Base-by-base conservation (phyloP, 2,329 filamentous ascomycete genomes). In the Diplodia sapinea region DNA sequence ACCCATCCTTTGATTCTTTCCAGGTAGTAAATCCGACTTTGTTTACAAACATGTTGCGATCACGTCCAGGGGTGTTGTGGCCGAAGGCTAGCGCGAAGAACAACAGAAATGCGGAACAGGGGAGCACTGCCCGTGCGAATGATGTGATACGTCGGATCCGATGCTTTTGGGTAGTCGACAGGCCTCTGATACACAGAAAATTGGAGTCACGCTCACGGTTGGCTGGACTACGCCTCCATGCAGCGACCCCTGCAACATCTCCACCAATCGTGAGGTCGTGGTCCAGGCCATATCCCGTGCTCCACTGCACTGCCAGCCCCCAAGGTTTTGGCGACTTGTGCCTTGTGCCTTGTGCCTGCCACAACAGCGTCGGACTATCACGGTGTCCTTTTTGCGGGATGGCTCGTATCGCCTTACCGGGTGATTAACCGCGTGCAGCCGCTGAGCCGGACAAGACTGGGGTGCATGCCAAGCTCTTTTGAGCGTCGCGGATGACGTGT, bases 391-490 rank as follows among this genome's bases (percentile, higher is more conserved):
- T 33, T 12, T 62, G 15, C 26, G 29, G 7, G 11, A 31, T 13
- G 26, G 13, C 47, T 63, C 59, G 59, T 63, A 51, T 63, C 29
- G 47, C 59, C 47, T 51, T 51, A 63, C 33, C 59, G 29, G 38
- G 17, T 47, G 54, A 51, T 51, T 31, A 12, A 50, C 49, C 40
- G 57, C 33, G 56, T n/a, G 38, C 23, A n/a, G 56, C 40, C 17
- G 57, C 40, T 47, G 38, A 17, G 57, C 20, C 40, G 31, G 31
- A 20, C 4, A 20, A 33, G 31, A 29, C 20, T 65, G 62, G 62
- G 62, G 50, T 65, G 62, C 62, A 65, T 65, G 62, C 62, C 62
- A 65, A 65, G 62, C 61, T 64, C 47, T 29, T 31, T 8, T 47
- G 40, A 61, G 36, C 56, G 36, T 61, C 20, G 12, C 43, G 29